These are phyloP conservation scores for Cercospora nicotianae DNA, from an alignment of 2,329 filamentous ascomycete species.

Conservation along the genomic window DNA sequence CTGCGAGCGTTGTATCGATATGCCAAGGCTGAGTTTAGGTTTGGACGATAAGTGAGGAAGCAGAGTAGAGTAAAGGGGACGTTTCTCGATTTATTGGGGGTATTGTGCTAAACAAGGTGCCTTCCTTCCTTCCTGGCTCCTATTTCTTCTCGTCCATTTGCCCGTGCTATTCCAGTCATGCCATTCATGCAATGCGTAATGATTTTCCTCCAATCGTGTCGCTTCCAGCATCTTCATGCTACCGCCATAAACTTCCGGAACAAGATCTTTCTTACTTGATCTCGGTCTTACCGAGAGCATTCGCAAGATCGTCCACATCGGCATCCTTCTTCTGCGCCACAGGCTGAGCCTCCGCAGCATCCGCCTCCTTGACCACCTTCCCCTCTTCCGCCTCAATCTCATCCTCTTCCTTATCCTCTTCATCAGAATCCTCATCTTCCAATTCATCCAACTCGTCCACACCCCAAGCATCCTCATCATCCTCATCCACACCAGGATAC, in stretches of 20 bases:
- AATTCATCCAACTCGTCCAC: constrained; percentile 85
- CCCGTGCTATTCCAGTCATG: background rate
- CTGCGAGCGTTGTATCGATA: constrained; percentile 80
- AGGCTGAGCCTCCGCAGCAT: constrained; percentile 71
- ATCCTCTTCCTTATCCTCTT: constrained; percentile 55
- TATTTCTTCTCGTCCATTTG: constrained; percentile 1
- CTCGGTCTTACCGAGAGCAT: constrained; percentile 70
- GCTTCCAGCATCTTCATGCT: background rate
- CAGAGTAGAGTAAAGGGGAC: constrained; percentile 32
- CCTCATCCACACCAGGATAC: constrained; percentile 56
- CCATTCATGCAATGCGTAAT: constrained; percentile 1
- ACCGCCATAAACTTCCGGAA: background rate
- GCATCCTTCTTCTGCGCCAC: constrained; percentile 69
- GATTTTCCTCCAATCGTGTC: background rate
- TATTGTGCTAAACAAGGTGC: constrained; percentile 12
- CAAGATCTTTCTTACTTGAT: constrained; percentile 30
- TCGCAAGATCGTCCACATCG: constrained; percentile 78
- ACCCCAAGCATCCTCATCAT: constrained; percentile 80
- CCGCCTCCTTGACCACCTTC: constrained; percentile 67
- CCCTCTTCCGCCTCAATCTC: constrained; percentile 65
- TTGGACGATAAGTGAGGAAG: constrained; percentile 56
- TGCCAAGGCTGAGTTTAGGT: constrained; percentile 83
- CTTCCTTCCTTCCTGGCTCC: background rate
- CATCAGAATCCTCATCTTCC: constrained; percentile 69
- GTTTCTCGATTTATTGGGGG: constrained; percentile 4